These are phyloP conservation scores for Adansonia gregorii DNA, from an alignment of 441 rosid genomes.

Conservation along the genomic window DNA sequence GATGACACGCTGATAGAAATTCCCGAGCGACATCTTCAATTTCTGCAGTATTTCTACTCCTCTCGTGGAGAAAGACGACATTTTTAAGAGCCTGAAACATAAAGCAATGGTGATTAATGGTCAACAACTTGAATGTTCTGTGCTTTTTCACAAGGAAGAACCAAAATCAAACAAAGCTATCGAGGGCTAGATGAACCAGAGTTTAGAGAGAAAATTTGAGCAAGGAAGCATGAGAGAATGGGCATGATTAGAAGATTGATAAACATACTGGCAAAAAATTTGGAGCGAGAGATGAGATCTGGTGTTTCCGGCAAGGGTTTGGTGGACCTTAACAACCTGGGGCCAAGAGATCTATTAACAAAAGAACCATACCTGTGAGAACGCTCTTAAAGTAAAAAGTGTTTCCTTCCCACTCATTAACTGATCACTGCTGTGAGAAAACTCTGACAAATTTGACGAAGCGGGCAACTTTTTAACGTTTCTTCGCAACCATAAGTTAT, in stretches of 20 bases:
- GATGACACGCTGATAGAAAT: background rate
- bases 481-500: background rate
- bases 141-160: background rate
- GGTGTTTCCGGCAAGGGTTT: background rate
- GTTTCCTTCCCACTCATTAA: background rate
- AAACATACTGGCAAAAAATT: background rate
- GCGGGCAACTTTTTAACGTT: background rate
- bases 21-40: background rate
- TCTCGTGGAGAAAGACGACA: background rate
- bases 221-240: background rate
- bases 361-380: background rate
- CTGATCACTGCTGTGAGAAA: background rate
- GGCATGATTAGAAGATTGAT: background rate
- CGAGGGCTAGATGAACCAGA: background rate
- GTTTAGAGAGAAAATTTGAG: background rate
- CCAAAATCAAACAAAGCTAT: background rate
- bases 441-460: background rate
- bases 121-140: background rate
- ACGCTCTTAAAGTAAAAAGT: background rate
- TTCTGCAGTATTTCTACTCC: background rate
- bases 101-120: background rate
- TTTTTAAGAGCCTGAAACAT: constrained; percentile 7
- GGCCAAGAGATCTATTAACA: background rate
- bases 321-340: background rate
- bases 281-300: background rate